Percentiles rank a stretch among this genome's conserved stretches.
Evolutionary conservation across 2,329 filamentous ascomycete genomes (phyloP).

Genomic region (Stromatinia cepivora): DNA sequence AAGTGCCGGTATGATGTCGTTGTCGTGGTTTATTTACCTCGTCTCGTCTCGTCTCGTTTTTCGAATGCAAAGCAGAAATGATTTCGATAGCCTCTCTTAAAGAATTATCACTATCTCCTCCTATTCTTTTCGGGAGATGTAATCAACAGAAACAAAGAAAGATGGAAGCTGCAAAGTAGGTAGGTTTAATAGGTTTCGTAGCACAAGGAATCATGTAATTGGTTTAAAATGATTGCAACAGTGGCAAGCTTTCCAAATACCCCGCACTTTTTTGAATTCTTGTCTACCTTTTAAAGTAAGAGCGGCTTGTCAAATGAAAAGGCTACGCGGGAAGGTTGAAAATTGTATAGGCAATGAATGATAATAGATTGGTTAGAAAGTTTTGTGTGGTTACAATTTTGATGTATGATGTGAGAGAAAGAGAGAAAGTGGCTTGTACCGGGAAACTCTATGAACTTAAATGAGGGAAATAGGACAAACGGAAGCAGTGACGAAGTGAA

Average conservation of each 20-base stretch:
- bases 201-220: slow-evolving; percentile 16
- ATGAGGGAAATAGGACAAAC: neutral
- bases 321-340: neutral
- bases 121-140: neutral
- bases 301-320: neutral
- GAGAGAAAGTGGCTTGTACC: neutral
- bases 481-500: slow-evolving; percentile 7
- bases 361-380: neutral
- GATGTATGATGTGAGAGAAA: slow-evolving; percentile 1
- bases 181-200: slow-evolving; percentile 1
- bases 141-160: slow-evolving; percentile 23
- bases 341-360: neutral
- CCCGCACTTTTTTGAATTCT: slow-evolving; percentile 19
- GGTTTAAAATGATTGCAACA: slow-evolving; percentile 3
- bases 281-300: neutral
- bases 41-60: slow-evolving; percentile 5
- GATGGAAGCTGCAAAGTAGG: slow-evolving; percentile 19
- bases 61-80: slow-evolving; percentile 26
- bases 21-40: neutral
- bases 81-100: neutral
- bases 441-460: neutral
- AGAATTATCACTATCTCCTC: neutral
- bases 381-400: slow-evolving; percentile 9
- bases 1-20: neutral
- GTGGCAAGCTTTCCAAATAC: slow-evolving; percentile 15